Base-by-base conservation (phyloP, 2,329 filamentous ascomycete genomes). In the Diaporthe eres region DNA sequence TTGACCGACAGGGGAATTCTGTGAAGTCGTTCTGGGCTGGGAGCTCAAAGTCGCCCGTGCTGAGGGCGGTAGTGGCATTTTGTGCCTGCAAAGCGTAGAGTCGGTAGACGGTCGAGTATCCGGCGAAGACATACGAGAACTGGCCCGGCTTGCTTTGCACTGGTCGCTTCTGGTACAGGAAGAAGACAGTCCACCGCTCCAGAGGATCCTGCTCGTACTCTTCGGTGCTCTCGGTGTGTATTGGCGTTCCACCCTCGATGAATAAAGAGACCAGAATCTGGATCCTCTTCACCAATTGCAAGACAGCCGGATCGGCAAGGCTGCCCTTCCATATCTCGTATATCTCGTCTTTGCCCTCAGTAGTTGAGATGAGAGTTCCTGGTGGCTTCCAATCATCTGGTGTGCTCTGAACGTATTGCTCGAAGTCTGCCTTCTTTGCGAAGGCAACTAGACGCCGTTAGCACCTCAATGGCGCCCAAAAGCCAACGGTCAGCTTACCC, bases 161-260 rank as follows among this genome's bases (percentile, higher is more conserved):
- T 6, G 85, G 85, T 77, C 90, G 90, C 81, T 93, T 93, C 79
- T 93, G 90, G 84, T 94, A 96, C 74, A 98, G 87, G 79, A 98
- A 92, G 85, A 95, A 98, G n/a, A 98, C 86, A 0, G 94, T 95
- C 97, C 97, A 99, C 80, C 96, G 91, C 77, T 95, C 91, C 28
- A 93, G 85, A 0, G 92, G 92, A 77, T 96, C 93, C 0, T 93
- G 90, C 71, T 94, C 89, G 53, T 95, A 92, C 3, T 87, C 84
- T 12, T 77, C 76, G 15, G 65, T 70, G 15, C 71, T 70, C 42
- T 76, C 72, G 5, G 84, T 84, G 6, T 88, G 83, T 61, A 98
- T 92, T 51, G 91, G 91, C 6, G 92, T 94, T n/a, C 96, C 97
- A 39, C 95, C 97, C 83, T 99, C 97, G 77, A 99, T 98, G 83